Conservation (phyloP, 2,329 filamentous ascomycete species). For the Xylariaceae sp. region DNA sequence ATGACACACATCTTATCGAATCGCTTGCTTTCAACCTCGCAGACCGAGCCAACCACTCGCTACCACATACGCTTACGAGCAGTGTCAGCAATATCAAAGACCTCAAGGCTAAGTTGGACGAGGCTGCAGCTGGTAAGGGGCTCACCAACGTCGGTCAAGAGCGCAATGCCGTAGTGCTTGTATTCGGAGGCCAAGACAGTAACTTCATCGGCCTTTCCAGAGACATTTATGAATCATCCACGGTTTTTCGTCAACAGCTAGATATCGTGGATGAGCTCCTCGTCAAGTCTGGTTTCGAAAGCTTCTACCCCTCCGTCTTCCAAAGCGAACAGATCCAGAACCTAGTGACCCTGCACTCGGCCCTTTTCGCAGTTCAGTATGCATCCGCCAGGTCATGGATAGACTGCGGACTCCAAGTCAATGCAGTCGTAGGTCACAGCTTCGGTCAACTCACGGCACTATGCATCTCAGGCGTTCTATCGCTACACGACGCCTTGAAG, state of each 20-base stretch:
- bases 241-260: neutral
- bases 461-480: constrained; percentile 32
- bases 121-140: neutral
- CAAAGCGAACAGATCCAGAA: constrained; percentile 9
- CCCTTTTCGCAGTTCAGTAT: constrained; percentile 28
- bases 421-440: constrained; percentile 37
- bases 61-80: neutral
- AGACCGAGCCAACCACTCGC: neutral
- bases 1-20: neutral
- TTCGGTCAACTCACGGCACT: constrained; percentile 41
- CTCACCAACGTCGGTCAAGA: neutral
- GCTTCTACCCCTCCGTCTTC: constrained; percentile 7
- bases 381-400: constrained; percentile 34
- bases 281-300: neutral
- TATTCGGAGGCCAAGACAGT: neutral
- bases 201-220: neutral
- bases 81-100: neutral
- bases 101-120: neutral
- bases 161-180: neutral
- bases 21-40: neutral
- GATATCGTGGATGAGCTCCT: neutral
- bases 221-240: neutral
- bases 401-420: constrained; percentile 30
- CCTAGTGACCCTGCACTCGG: neutral
- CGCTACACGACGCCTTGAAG: constrained; percentile 29